A percentile compares a stretch with the other conserved stretches of the same genome.
Evolutionary conservation across 257 asterid genomes (phyloP).

Genomic region (Solanum virginianum): DNA sequence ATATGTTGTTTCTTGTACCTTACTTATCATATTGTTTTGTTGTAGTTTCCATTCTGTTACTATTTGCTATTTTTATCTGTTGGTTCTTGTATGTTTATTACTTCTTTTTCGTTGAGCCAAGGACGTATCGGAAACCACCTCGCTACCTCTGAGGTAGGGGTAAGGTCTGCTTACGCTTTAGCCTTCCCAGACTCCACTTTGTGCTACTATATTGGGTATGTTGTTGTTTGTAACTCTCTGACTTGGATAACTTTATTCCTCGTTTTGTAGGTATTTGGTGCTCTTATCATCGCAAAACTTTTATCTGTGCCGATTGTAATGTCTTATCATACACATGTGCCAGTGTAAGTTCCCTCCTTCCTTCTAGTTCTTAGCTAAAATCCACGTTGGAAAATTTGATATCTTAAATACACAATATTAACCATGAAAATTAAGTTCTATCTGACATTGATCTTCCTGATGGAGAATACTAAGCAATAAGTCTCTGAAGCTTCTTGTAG

Average conservation of each 20-base stretch:
- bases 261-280: slow-evolving; percentile 69
- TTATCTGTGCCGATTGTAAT: slow-evolving; percentile 76
- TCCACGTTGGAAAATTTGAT: neutral
- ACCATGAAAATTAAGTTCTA: neutral
- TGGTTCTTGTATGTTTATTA: neutral
- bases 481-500: neutral
- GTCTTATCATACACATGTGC: slow-evolving; percentile 97
- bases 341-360: slow-evolving; percentile 49
- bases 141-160: neutral
- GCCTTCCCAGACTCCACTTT: neutral
- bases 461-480: neutral
- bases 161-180: neutral
- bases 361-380: neutral
- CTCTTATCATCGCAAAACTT: slow-evolving; percentile 72
- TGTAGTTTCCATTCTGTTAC: neutral
- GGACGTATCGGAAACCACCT: neutral
- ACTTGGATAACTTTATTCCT: neutral
- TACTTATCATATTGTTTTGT: neutral
- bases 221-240: neutral
- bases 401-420: neutral
- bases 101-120: neutral
- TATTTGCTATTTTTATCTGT: neutral
- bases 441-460: neutral
- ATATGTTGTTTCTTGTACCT: neutral
- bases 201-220: neutral